A percentile compares a stretch with the other conserved stretches of the same genome.
phyloP scores from a whole-genome alignment of 306 rosid genomes.

The Heteromeles arbutifolia region DNA sequence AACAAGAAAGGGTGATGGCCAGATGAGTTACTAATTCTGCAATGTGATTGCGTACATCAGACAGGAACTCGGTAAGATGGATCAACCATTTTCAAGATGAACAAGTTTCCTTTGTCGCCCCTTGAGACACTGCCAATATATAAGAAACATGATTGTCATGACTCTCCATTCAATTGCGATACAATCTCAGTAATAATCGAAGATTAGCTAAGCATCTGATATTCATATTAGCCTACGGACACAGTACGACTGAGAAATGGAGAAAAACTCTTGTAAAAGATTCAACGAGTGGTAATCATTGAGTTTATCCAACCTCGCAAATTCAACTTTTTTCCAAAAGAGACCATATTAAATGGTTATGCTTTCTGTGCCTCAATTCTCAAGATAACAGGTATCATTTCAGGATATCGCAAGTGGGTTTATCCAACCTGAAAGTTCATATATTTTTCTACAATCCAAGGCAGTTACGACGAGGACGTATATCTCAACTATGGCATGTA shows the following conservation, averaged over 20 bases:
- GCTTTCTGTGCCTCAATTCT: not conserved
- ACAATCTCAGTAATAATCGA: not conserved
- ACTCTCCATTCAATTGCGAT: not conserved
- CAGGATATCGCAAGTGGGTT: not conserved
- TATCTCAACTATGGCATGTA: not conserved
- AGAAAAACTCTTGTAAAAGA: not conserved
- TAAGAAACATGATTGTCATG: not conserved
- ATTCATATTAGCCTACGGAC: not conserved
- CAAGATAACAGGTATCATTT: not conserved
- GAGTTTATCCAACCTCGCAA: not conserved
- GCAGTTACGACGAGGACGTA: not conserved
- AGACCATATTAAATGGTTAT: too few relatives aligned
- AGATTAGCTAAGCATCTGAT: not conserved
- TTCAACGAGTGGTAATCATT: not conserved
- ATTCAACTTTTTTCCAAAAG: not conserved
- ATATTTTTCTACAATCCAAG: not conserved
- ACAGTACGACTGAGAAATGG: not conserved
- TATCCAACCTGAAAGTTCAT: not conserved
- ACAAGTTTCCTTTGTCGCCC: constrained; percentile 90
- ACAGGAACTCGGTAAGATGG: constrained; percentile 72
- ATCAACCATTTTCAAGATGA: constrained; percentile 78
- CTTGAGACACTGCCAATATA: constrained; percentile 67
- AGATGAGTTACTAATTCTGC: not conserved
- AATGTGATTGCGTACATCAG: constrained; percentile 15
- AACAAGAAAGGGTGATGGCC: not conserved